Conservation (phyloP, 768 basidiomycete species). For the Tricholoma sp. region DNA sequence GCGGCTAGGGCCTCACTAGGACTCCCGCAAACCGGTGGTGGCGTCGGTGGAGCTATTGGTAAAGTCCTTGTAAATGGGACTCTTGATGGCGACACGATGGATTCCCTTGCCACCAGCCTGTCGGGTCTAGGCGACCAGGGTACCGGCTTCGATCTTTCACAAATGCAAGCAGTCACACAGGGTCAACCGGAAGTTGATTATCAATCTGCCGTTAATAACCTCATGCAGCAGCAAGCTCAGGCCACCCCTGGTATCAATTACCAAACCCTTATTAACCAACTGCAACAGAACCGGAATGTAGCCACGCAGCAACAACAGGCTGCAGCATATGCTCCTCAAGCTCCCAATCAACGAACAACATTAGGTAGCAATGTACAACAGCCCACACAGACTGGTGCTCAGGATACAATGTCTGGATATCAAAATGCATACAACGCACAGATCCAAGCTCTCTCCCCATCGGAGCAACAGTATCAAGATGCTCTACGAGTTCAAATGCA, state of each 20-base stretch:
- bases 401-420: neutral
- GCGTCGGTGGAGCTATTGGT: conserved; percentile 5
- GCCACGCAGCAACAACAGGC: conserved; percentile 8
- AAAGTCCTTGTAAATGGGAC: conserved; percentile 1
- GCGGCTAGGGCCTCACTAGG: conserved; percentile 6
- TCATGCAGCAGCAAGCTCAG: conserved; percentile 21
- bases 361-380: neutral
- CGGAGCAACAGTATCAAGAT: conserved; percentile 1
- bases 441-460: neutral
- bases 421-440: neutral
- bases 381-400: neutral
- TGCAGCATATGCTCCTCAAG: neutral
- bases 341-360: neutral
- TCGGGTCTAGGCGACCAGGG: conserved; percentile 8
- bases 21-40: neutral
- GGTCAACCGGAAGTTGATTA: conserved; percentile 27
- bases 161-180: conserved; percentile 26
- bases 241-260: conserved; percentile 7
- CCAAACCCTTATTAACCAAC: conserved; percentile 7
- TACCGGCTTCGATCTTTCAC: conserved; percentile 10
- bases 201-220: conserved; percentile 23
- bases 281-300: conserved; percentile 7
- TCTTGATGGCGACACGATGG: conserved; percentile 1
- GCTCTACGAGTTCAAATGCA: conserved; percentile 1
- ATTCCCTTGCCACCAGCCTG: conserved; percentile 11